Conservation (phyloP, 148 eudicot species). For the Arctostaphylos glauca region DNA sequence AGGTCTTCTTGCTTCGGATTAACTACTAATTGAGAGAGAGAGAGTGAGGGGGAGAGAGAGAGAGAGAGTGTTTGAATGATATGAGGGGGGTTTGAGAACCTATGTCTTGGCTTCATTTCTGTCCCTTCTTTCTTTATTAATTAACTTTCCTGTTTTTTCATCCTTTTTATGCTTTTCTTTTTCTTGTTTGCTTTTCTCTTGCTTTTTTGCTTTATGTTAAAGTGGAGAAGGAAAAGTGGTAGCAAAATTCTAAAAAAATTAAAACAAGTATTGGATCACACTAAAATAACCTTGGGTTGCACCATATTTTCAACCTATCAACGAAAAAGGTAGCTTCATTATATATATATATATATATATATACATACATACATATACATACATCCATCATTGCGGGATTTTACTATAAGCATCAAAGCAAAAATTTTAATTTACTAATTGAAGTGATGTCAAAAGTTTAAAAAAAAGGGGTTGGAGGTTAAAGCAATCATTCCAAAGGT, state of each 20-base stretch:
- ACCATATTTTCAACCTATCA: slow-evolving; percentile 7
- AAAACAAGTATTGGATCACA: background rate
- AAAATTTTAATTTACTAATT: background rate
- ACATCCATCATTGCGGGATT: background rate
- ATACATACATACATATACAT: background rate
- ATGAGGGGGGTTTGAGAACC: slow-evolving; percentile 35
- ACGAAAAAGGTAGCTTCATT: background rate
- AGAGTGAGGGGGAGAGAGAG: slow-evolving; percentile 2
- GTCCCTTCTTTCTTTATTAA: slow-evolving; percentile 25
- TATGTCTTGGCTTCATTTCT: slow-evolving; percentile 11
- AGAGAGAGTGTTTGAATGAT: slow-evolving; percentile 38
- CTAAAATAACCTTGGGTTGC: slow-evolving; percentile 1
- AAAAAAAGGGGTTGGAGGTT: background rate
- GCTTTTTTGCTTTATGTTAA: slow-evolving; percentile 67
- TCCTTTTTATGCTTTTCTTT: slow-evolving; percentile 10
- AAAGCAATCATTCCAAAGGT: background rate
- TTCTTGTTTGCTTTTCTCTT: slow-evolving; percentile 31
- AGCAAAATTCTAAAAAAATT: slow-evolving; percentile 17
- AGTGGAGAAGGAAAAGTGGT: slow-evolving; percentile 48
- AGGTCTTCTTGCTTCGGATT: slow-evolving; percentile 30
- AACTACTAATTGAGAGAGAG: slow-evolving; percentile 19
- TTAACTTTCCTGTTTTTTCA: slow-evolving; percentile 9
- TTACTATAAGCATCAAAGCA: background rate
- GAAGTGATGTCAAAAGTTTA: background rate
- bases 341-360: background rate